Conservation (phyloP, 2,329 filamentous ascomycete species). For the Stachybotrys chlorohalonatus region DNA sequence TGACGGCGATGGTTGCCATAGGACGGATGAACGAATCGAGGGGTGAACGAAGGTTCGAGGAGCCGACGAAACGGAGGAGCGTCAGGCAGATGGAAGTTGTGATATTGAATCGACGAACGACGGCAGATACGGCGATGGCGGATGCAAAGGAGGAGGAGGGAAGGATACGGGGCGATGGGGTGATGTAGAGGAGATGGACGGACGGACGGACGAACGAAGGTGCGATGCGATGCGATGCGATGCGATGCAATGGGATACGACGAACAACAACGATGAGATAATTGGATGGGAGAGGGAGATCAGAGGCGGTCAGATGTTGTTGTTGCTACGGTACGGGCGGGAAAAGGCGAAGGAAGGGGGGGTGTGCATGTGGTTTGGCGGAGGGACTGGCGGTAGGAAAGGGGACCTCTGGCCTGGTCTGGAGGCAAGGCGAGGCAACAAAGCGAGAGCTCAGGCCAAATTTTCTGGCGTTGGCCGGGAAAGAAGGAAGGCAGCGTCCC, state of each 20-base stretch:
- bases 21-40: conserved; percentile 1
- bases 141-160: conserved; percentile 4
- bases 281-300: background rate
- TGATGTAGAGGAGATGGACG: background rate
- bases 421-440: background rate
- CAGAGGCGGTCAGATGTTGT: background rate
- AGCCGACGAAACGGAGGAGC: background rate
- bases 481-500: conserved; percentile 9
- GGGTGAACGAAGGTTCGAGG: background rate
- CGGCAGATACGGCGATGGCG: background rate
- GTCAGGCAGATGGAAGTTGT: too few relatives aligned
- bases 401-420: background rate
- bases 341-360: conserved; percentile 4
- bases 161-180: background rate
- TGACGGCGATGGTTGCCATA: conserved; percentile 1
- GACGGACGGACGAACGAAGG: background rate
- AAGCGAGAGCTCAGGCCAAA: conserved; percentile 11
- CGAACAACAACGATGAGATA: background rate
- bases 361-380: conserved; percentile 3
- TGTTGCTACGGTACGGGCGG: conserved; percentile 1
- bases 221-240: background rate
- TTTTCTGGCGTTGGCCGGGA: conserved; percentile 14
- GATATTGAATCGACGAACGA: background rate
- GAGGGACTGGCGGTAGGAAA: background rate
- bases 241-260: background rate